Evolutionary conservation across 2,329 filamentous ascomycete genomes (phyloP).

Genomic region (Phoma sp.): DNA sequence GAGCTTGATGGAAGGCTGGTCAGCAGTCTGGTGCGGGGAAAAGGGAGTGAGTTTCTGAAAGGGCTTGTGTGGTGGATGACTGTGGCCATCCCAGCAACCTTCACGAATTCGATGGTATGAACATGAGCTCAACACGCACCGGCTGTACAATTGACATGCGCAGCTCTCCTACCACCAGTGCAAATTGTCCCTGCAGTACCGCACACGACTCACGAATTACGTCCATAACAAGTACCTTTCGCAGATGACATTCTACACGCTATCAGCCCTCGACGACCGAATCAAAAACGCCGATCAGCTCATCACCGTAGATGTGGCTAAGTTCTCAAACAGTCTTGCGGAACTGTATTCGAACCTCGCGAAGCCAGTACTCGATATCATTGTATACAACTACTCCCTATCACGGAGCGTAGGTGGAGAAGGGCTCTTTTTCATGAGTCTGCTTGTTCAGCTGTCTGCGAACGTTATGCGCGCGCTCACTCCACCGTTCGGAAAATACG

Average conservation of each 20-base stretch:
- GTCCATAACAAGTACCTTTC: slow-evolving; percentile 96
- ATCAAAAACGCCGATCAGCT: slow-evolving; percentile 99
- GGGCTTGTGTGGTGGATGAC: slow-evolving; percentile 98
- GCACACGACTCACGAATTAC: slow-evolving; percentile 88
- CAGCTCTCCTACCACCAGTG: slow-evolving; percentile 96
- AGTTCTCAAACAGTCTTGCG: slow-evolving; percentile 93
- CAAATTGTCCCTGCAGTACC: slow-evolving; percentile 89
- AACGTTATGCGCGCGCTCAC: slow-evolving; percentile 93
- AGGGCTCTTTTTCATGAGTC: slow-evolving; percentile 91
- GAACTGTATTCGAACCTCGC: slow-evolving; percentile 96
- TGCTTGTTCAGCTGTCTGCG: slow-evolving; percentile 91
- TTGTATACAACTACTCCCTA: slow-evolving; percentile 94
- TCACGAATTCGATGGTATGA: slow-evolving; percentile 95
- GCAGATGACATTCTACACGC: slow-evolving; percentile 97
- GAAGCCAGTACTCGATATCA: slow-evolving; percentile 92
- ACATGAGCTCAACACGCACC: not conserved
- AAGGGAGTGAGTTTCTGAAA: slow-evolving; percentile 85
- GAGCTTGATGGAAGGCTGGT: slow-evolving; percentile 94
- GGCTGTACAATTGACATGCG: slow-evolving; percentile 23
- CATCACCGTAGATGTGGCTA: slow-evolving; percentile 94
- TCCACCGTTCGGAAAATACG: slow-evolving; percentile 95
- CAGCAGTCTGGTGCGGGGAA: slow-evolving; percentile 88
- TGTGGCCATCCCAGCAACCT: slow-evolving; percentile 92
- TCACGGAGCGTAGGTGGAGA: slow-evolving; percentile 96
- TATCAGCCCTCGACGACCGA: slow-evolving; percentile 92